Evolutionary conservation across 1,284 basidiomycete genomes (phyloP).

Genomic region (Meripilus lineatus): DNA sequence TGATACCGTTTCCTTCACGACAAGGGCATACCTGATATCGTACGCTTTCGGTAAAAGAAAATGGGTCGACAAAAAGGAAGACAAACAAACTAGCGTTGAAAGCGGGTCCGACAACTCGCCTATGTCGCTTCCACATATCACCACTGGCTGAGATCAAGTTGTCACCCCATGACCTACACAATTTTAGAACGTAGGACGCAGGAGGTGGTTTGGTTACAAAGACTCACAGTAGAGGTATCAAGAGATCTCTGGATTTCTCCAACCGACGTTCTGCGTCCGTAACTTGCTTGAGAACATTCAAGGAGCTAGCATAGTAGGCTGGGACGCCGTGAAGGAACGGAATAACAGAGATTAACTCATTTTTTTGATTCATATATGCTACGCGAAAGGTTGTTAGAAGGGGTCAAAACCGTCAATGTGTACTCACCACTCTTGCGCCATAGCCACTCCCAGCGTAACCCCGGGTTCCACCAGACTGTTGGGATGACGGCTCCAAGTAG

Average conservation of each 20-base stretch:
- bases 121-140: slow-evolving; percentile 1
- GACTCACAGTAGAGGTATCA: background rate
- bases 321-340: background rate
- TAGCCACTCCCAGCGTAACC: background rate
- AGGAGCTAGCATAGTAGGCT: background rate
- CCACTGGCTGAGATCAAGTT: slow-evolving; percentile 1
- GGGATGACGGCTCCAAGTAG: slow-evolving; percentile 1
- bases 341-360: slow-evolving; percentile 1
- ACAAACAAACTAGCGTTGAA: background rate
- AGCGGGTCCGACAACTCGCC: background rate
- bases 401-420: background rate
- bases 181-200: background rate
- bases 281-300: slow-evolving; percentile 1
- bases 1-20: slow-evolving; percentile 7
- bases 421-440: background rate
- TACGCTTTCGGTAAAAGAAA: no score
- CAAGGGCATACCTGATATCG: slow-evolving; percentile 5
- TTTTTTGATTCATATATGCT: background rate
- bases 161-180: slow-evolving; percentile 1
- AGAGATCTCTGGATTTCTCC: background rate
- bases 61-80: background rate
- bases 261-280: background rate
- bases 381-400: background rate
- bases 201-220: background rate
- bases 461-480: slow-evolving; percentile 2